Base-by-base conservation (phyloP, 108 stramenopile genomes). In the Aurantiochytrium sp. region DNA sequence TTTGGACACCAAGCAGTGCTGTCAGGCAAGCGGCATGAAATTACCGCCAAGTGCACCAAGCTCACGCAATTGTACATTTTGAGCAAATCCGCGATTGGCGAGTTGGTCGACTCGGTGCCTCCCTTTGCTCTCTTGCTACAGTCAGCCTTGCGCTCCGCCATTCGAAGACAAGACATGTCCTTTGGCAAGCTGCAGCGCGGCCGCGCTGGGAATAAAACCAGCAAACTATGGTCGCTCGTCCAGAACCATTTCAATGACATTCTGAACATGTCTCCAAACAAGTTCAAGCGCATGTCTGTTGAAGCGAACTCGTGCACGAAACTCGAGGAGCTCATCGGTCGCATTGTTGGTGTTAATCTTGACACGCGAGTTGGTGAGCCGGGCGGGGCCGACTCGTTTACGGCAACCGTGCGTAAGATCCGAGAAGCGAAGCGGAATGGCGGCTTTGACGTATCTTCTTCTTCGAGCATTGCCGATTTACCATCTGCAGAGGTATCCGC, bases 1-100 rank as follows among this genome's bases (percentile, higher is more conserved):
- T 91, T 91, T 88, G 90, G 90, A 23, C 88, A 91, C 89, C 72
- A 91, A 23, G 87, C 23, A 10, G 90, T 91, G 21, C 47, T 91
- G 18, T 51, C 73, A 12, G 73, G 73, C 12, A 83, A 5, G 23
- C 73, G 73, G 21, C 51, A 47, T 44, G n/a, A 83, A 5, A 53
- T 83, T 18, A 83, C 73, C 23, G 73, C 73, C n/a, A 83, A 51
- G 51, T 83, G 49, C 28, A 83, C 51, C 28, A 83, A 53, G 28
- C 44, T 83, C 16, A 51, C 73, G 51, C 73, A 83, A 44, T n/a
- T 83, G 44, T 83, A 83, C 51, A 83, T 83, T 53, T n/a, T 83
- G 10, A 51, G 49, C 49, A 83, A 83, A 4, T 2, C 73, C 12
- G 73, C 73, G 8, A 83, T 83, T 23, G 73, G 73, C 73, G 51